These are phyloP conservation scores for Podaxis sp. DNA, from an alignment of 768 basidiomycete species.

Conservation along the genomic window DNA sequence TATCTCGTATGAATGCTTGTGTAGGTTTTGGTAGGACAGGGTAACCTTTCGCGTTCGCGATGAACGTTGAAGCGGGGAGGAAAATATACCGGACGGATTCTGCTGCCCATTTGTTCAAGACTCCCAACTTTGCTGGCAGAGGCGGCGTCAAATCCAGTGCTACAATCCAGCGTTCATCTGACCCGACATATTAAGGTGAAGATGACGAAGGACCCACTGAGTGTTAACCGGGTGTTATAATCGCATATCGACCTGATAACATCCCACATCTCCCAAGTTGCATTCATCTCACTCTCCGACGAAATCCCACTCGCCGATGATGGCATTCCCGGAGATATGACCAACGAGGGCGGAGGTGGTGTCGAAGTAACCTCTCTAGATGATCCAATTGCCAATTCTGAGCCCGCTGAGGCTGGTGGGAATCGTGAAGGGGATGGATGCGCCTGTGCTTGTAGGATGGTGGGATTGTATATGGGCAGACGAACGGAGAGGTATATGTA, in stretches of 20 bases:
- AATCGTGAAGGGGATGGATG: slow-evolving; percentile 21
- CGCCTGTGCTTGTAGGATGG: slow-evolving; percentile 38
- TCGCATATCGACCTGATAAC: slow-evolving; percentile 86
- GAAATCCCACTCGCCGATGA: slow-evolving; percentile 22
- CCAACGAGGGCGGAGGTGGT: slow-evolving; percentile 28
- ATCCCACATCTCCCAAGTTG: slow-evolving; percentile 99
- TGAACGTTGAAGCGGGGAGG: slow-evolving; percentile 87
- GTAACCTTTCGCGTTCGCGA: slow-evolving; percentile 94
- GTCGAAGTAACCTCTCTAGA: slow-evolving; percentile 10
- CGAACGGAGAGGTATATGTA: slow-evolving; percentile 80
- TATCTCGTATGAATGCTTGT: slow-evolving; percentile 85
- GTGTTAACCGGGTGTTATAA: slow-evolving; percentile 67
- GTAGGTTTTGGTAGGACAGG: slow-evolving; percentile 93
- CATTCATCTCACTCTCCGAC: slow-evolving; percentile 56
- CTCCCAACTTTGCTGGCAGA: slow-evolving; percentile 70
- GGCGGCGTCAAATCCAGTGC: slow-evolving; percentile 91
- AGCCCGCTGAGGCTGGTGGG: slow-evolving; percentile 12
- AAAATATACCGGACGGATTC: slow-evolving; percentile 90
- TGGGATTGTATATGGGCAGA: slow-evolving; percentile 77
- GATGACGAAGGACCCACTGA: slow-evolving; percentile 44
- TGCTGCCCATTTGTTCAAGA: slow-evolving; percentile 85
- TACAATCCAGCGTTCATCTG: slow-evolving; percentile 25
- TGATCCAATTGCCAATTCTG: background rate
- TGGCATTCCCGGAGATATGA: slow-evolving; percentile 28
- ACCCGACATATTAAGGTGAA: background rate